Conservation (phyloP, 2,329 filamentous ascomycete species). For the Akanthomyces uredinophilus region DNA sequence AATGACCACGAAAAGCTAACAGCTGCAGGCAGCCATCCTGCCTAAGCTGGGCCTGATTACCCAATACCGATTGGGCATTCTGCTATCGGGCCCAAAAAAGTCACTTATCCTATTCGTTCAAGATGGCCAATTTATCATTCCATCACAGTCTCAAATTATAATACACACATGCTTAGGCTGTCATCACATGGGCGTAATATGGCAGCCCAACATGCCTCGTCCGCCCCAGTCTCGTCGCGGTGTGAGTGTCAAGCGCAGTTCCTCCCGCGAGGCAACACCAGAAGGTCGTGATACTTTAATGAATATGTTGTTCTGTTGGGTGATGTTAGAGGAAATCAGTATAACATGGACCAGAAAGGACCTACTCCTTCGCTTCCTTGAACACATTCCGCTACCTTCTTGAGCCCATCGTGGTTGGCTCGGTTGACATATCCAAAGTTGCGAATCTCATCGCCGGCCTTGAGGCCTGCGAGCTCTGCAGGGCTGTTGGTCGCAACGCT, state of each 20-base stretch:
- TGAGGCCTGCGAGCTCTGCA: conserved; percentile 75
- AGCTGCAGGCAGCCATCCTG: background rate
- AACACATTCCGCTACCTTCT: conserved; percentile 83
- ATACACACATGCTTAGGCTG: background rate
- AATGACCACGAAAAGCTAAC: background rate
- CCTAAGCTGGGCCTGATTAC: conserved; percentile 5
- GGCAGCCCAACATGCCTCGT: conserved; percentile 82
- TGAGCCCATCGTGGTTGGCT: conserved; percentile 79
- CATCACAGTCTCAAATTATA: background rate
- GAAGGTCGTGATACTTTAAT: conserved; percentile 58
- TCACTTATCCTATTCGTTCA: background rate
- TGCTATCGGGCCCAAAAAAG: background rate
- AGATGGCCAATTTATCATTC: background rate
- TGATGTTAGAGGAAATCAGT: background rate
- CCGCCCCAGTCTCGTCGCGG: conserved; percentile 86
- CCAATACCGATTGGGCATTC: background rate
- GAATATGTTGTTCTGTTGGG: conserved; percentile 58
- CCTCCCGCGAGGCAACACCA: conserved; percentile 39
- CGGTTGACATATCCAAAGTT: conserved; percentile 81
- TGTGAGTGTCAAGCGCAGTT: conserved; percentile 66
- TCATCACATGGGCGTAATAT: conserved; percentile 72
- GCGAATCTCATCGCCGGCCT: conserved; percentile 72
- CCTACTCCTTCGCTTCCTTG: conserved; percentile 84
- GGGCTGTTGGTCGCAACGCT: conserved; percentile 73
- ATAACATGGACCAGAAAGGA: conserved; percentile 21